Evolutionary conservation across 495 filamentous ascomycete genomes (phyloP).

Genomic region (Aspergillus nanangensis): DNA sequence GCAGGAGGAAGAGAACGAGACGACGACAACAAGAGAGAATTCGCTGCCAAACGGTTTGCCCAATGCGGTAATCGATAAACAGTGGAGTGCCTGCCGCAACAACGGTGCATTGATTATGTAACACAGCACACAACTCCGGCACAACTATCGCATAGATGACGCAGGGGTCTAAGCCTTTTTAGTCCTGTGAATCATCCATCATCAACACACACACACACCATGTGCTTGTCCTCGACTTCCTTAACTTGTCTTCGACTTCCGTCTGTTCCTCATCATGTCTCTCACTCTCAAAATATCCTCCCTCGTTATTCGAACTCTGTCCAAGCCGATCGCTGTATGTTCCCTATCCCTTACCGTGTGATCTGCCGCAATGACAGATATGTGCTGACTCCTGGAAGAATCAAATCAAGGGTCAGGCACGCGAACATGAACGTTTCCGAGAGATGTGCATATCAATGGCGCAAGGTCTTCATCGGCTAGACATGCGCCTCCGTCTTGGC

Average conservation of each 20-base stretch:
- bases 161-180: slow-evolving; percentile 1
- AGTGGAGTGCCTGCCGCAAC: slow-evolving; percentile 22
- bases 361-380: slow-evolving; percentile 39
- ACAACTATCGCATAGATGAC: slow-evolving; percentile 8
- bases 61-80: slow-evolving; percentile 43
- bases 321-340: slow-evolving; percentile 69
- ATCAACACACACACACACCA: background rate
- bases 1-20: slow-evolving; percentile 6
- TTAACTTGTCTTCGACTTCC: background rate
- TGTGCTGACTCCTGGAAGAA: slow-evolving; percentile 58
- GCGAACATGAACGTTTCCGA: slow-evolving; percentile 90
- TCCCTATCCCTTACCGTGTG: slow-evolving; percentile 1
- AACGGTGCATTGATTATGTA: slow-evolving; percentile 13
- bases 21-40: slow-evolving; percentile 14
- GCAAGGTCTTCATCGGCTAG: slow-evolving; percentile 82
- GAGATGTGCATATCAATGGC: slow-evolving; percentile 67
- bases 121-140: background rate
- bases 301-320: slow-evolving; percentile 62
- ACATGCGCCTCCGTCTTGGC: slow-evolving; percentile 88
- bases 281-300: slow-evolving; percentile 68
- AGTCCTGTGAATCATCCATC: background rate
- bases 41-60: slow-evolving; percentile 33
- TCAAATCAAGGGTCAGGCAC: slow-evolving; percentile 88
- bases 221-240: background rate
- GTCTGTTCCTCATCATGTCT: slow-evolving; percentile 35